phyloP scores from a whole-genome alignment of 805 yeast genomes.

The Blastobotrys muscicola region DNA sequence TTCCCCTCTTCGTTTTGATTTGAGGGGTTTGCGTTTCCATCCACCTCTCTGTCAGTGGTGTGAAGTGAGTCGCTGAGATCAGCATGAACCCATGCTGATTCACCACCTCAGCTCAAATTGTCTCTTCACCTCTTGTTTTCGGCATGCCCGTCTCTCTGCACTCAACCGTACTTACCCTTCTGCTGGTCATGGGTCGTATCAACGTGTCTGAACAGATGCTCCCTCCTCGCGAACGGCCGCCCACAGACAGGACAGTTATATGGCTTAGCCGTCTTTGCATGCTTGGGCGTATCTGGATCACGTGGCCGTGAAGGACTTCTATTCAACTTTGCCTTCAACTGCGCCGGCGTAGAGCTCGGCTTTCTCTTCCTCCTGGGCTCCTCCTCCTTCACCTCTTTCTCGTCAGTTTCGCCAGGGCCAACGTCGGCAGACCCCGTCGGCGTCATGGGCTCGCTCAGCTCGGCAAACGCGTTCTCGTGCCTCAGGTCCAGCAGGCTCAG shows the following conservation, averaged over 20 bases:
- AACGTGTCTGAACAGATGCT: conserved; percentile 17
- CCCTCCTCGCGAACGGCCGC: conserved; percentile 18
- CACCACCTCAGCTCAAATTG: no score
- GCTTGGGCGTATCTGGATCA: conserved; percentile 4
- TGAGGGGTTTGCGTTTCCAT: no score
- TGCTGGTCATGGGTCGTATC: conserved; percentile 20
- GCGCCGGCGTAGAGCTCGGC: neutral
- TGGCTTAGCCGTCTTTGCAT: conserved; percentile 8
- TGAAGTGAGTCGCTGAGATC: no score
- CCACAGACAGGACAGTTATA: conserved; percentile 17
- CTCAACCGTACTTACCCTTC: conserved; percentile 7
- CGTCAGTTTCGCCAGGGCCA: neutral
- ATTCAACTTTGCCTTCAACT: conserved; percentile 4
- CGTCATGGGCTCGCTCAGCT: conserved; percentile 1
- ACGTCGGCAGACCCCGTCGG: neutral
- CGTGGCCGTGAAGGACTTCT: conserved; percentile 1
- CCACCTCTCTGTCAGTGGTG: no score
- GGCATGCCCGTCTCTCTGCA: no score
- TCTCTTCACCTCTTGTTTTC: no score
- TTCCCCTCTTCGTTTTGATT: no score
- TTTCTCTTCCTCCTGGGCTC: neutral
- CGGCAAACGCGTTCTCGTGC: conserved; percentile 1
- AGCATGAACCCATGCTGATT: neutral
- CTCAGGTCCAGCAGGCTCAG: conserved; percentile 16
- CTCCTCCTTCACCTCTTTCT: neutral